Evolutionary conservation across 371 early-diverging fungal species (phyloP).

Genomic region (Umbelopsis sp.): DNA sequence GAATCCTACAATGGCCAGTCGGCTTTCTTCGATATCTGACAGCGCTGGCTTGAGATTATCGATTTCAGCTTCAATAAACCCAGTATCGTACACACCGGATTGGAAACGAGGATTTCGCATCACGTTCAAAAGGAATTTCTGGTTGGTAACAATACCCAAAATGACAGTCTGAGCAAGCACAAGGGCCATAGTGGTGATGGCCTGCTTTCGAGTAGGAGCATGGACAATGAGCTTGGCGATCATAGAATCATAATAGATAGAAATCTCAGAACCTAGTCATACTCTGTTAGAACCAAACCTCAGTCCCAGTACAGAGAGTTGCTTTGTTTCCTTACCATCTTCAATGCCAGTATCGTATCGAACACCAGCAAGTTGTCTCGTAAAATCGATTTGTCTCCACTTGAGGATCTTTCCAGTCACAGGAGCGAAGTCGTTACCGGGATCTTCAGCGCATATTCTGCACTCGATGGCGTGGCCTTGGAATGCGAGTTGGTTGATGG

Average conservation of each 20-base stretch:
- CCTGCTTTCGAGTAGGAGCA: conserved; percentile 78
- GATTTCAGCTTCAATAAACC: conserved; percentile 56
- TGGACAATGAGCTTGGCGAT: conserved; percentile 88
- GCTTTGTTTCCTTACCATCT: conserved; percentile 70
- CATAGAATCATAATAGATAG: conserved; percentile 82
- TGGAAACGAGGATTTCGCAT: conserved; percentile 61
- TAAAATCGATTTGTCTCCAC: conserved; percentile 75
- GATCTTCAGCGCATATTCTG: conserved; percentile 86
- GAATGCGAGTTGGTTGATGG: conserved; percentile 53
- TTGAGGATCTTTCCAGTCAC: conserved; percentile 76
- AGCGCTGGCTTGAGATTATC: conserved; percentile 33
- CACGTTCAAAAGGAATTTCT: conserved; percentile 62
- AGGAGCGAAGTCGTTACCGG: conserved; percentile 86
- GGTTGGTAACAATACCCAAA: conserved; percentile 70
- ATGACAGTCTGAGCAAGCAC: conserved; percentile 69
- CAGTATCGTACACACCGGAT: conserved; percentile 62
- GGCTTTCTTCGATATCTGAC: conserved; percentile 27
- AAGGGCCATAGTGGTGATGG: conserved; percentile 72
- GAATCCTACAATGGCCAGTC: conserved; percentile 39
- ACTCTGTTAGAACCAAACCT: not conserved
- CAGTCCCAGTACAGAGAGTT: not conserved
- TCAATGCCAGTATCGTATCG: conserved; percentile 85
- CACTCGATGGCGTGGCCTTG: conserved; percentile 84
- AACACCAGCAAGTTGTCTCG: conserved; percentile 53
- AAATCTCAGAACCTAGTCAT: conserved; percentile 69